Base-by-base conservation (phyloP, 345 rosid genomes). In the Boechera stricta region DNA sequence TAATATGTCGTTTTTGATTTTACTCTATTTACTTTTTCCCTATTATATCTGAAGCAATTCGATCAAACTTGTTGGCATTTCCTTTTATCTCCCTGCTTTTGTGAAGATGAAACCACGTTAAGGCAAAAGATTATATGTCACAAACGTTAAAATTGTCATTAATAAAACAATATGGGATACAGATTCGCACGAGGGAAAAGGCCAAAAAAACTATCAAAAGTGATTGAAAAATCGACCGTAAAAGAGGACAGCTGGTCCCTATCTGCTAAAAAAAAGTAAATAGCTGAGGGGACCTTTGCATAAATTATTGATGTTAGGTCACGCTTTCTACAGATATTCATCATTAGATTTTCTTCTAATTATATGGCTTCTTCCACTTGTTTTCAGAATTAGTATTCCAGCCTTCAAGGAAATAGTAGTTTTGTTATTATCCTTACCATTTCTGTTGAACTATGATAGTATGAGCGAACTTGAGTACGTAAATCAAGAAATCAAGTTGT, bases 161-260 rank as follows among this genome's bases (percentile, higher is more conserved):
- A 52, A 4, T n/a, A 26, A n/a, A 74, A 66, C 15, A 26, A 35
- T 45, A 66, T 56, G 72, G 66, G 29, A 56, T 56, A 56, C 21
- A 56, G 72, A 74, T 75, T 75, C 79, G 73, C 73, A 67, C 32
- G 51, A 66, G 66, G 32, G 59, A 74, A 59, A 56, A 35, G 10
- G 36, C 65, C 65, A 65, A 55, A 64, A 65, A 21, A 4, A 56
- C 15, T 3, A 45, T 65, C 65, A 65, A 65, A 65, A 74, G 65
- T 55, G 64, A 52, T 64, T 48, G 38, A 73, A 73, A 48, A 21
- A 39, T 41, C 35, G 21, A 65, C 72, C 21, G 39, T 75, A 56
- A 65, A 65, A 36, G 66, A 47, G 44, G 44, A 58, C 67, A 75
- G 60, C 49, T 36, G 51, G 67, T 58, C 35, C 42, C 67, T 57